These are phyloP conservation scores for Cladobotryum protrusum DNA, from an alignment of 2,329 filamentous ascomycete genomes.

Conservation along the genomic window DNA sequence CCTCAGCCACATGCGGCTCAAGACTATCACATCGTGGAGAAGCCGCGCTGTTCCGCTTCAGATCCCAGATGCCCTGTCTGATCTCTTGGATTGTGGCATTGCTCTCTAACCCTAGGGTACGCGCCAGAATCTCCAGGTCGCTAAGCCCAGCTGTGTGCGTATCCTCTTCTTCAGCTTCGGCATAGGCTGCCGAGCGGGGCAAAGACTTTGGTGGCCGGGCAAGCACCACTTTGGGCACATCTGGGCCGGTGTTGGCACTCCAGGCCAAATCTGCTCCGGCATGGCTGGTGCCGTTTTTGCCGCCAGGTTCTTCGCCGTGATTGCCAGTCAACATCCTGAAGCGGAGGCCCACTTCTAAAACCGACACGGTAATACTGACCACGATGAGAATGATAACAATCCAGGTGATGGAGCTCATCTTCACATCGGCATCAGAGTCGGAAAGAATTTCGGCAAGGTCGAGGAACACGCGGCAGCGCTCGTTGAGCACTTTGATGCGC, in stretches of 20 bases:
- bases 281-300: slow-evolving; percentile 12
- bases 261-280: slow-evolving; percentile 12
- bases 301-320: slow-evolving; percentile 12
- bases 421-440: slow-evolving; percentile 85
- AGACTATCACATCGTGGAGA: too few species aligned
- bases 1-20: too few species aligned
- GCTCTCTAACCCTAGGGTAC: slow-evolving; percentile 26
- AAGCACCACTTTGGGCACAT: slow-evolving; percentile 15
- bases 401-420: slow-evolving; percentile 96
- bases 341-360: slow-evolving; percentile 78
- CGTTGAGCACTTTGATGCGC: slow-evolving; percentile 93
- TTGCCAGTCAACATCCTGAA: slow-evolving; percentile 62
- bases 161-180: neutral
- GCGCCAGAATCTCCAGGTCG: slow-evolving; percentile 31
- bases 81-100: slow-evolving; percentile 33
- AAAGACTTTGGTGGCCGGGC: slow-evolving; percentile 11
- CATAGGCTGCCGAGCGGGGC: neutral
- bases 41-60: slow-evolving; percentile 17
- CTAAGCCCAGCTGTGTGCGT: slow-evolving; percentile 11
- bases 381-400: slow-evolving; percentile 94
- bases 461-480: slow-evolving; percentile 91
- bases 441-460: slow-evolving; percentile 93
- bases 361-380: slow-evolving; percentile 84
- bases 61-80: slow-evolving; percentile 24
- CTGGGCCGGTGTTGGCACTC: slow-evolving; percentile 10